Conservation (phyloP, 1,284 basidiomycete genomes). For the Singerocomus inundabilis region DNA sequence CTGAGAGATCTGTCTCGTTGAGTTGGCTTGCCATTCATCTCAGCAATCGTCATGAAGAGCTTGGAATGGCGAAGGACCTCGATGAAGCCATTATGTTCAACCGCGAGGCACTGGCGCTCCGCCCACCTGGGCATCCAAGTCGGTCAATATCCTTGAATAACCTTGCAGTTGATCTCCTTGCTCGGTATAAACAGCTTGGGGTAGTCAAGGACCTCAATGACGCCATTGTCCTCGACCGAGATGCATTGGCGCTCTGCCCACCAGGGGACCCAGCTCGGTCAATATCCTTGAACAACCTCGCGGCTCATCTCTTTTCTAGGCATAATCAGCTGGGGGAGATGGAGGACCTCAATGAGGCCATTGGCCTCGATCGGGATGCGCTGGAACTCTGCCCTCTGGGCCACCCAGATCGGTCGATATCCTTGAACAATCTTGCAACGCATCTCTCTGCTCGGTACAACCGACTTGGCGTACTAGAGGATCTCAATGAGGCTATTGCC, state of each 20-base stretch:
- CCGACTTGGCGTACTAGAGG: neutral
- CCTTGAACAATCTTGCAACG: neutral
- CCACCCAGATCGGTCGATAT: neutral
- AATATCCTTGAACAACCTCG: neutral
- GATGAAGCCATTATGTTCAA: neutral
- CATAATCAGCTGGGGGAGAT: neutral
- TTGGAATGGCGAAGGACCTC: neutral
- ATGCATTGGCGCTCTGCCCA: neutral
- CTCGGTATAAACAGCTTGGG: neutral
- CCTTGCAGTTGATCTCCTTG: neutral
- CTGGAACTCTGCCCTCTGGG: neutral
- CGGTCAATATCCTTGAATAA: neutral
- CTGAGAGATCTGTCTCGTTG: fast-evolving
- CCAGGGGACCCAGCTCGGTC: neutral
- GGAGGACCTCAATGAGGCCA: neutral
- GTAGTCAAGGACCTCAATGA: neutral
- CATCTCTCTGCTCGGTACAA: neutral
- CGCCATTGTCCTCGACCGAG: neutral
- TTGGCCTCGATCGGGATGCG: neutral
- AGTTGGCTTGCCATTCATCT: neutral
- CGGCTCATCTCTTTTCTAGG: neutral
- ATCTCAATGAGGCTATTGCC: neutral
- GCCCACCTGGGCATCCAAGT: neutral
- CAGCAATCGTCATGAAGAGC: neutral
- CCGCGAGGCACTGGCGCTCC: neutral